Evolutionary conservation across 2,329 filamentous ascomycete species (phyloP).

Genomic region (Ceratocystis smalleyi): DNA sequence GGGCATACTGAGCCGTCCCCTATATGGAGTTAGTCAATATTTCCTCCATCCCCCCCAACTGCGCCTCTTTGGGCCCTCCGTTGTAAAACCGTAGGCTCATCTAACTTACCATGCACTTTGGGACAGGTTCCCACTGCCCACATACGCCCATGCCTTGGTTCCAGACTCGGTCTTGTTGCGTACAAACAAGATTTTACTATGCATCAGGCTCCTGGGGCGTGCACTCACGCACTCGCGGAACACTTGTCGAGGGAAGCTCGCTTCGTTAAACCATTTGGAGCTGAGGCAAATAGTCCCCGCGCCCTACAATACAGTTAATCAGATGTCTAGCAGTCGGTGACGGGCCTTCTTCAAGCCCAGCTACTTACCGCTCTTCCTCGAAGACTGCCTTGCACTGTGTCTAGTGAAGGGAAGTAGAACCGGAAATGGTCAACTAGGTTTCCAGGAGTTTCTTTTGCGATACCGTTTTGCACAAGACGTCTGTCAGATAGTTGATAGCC

Average conservation of each 20-base stretch:
- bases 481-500: slow-evolving; percentile 27
- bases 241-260: slow-evolving; percentile 54
- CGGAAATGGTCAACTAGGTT: slow-evolving; percentile 39
- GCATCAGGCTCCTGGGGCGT: slow-evolving; percentile 60
- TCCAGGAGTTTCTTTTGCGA: slow-evolving; percentile 3
- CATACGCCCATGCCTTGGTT: slow-evolving; percentile 55
- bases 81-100: too few species aligned
- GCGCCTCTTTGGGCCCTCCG: too few species aligned
- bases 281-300: slow-evolving; percentile 77
- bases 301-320: slow-evolving; percentile 31
- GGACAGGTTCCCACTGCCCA: slow-evolving; percentile 83
- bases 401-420: slow-evolving; percentile 64
- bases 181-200: slow-evolving; percentile 62
- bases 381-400: slow-evolving; percentile 50
- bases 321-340: background rate
- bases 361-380: slow-evolving; percentile 43
- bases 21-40: slow-evolving; percentile 23
- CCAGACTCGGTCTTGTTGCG: slow-evolving; percentile 21
- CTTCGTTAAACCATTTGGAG: slow-evolving; percentile 52
- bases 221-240: slow-evolving; percentile 63
- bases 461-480: slow-evolving; percentile 23
- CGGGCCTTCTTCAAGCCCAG: background rate
- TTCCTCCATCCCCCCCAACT: background rate
- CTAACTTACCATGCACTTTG: slow-evolving; percentile 72
- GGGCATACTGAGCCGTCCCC: slow-evolving; percentile 65